These are phyloP conservation scores for Trypanosoma brucei DNA, from an alignment of 208 protist genomes.

Conservation along the genomic window DNA sequence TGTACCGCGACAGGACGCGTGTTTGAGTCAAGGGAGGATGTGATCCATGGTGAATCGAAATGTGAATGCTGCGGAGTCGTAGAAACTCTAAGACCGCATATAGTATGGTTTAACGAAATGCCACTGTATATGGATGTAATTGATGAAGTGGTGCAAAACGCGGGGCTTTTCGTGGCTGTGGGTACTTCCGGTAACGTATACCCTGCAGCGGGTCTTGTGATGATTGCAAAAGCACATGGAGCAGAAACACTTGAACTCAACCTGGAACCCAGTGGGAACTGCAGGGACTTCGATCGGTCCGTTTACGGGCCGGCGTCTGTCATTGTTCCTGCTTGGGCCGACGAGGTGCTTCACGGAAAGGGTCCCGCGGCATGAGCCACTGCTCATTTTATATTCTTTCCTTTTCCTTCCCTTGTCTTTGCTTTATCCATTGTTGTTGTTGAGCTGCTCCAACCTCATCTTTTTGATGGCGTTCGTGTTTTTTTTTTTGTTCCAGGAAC, in stretches of 20 bases:
- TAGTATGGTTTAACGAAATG: slow-evolving; percentile 85
- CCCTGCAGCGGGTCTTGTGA: slow-evolving; percentile 59
- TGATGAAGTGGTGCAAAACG: slow-evolving; percentile 19
- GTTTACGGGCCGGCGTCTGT: slow-evolving; percentile 46
- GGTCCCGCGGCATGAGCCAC: slow-evolving; percentile 1
- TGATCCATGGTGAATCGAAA: slow-evolving; percentile 25
- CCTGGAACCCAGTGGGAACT: slow-evolving; percentile 39
- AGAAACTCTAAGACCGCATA: slow-evolving; percentile 64
- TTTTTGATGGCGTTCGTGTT: not conserved
- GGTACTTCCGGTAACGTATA: slow-evolving; percentile 76
- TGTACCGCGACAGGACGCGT: slow-evolving; percentile 38
- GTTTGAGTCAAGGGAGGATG: slow-evolving; percentile 27
- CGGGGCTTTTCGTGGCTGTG: slow-evolving; percentile 68
- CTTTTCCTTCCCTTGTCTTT: not conserved
- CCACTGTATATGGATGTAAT: slow-evolving; percentile 67
- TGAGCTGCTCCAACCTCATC: slow-evolving; percentile 7
- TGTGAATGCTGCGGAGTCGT: slow-evolving; percentile 44
- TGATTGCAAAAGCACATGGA: slow-evolving; percentile 27
- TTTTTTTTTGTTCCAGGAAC: too few relatives aligned
- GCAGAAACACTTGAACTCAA: slow-evolving; percentile 60
- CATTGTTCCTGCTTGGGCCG: slow-evolving; percentile 54
- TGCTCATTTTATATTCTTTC: slow-evolving; percentile 12
- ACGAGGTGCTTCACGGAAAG: slow-evolving; percentile 30
- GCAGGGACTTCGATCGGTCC: slow-evolving; percentile 36
- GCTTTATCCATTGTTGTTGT: slow-evolving; percentile 9